Conservation (phyloP, 2,329 filamentous ascomycete genomes). For the Venturia oleaginea region DNA sequence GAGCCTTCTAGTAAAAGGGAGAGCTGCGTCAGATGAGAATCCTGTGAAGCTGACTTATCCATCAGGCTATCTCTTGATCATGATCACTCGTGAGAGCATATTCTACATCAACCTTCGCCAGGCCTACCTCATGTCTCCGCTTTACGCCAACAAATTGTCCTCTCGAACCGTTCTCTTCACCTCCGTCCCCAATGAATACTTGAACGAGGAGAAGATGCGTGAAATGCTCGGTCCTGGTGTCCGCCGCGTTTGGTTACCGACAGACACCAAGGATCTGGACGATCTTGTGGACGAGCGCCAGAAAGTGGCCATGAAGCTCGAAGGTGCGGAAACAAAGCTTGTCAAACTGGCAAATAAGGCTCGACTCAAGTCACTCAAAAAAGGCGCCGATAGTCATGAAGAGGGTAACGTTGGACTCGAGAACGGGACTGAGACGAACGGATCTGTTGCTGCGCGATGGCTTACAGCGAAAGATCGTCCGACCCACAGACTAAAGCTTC, state of each 20-base stretch:
- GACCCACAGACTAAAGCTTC: constrained; percentile 31
- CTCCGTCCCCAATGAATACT: constrained; percentile 33
- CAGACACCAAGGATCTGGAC: constrained; percentile 36
- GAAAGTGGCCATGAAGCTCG: constrained; percentile 33
- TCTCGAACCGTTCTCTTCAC: constrained; percentile 40
- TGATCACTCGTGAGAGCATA: constrained; percentile 38
- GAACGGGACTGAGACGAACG: not conserved
- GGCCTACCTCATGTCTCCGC: constrained; percentile 37
- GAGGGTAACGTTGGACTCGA: constrained; percentile 16
- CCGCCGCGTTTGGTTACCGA: constrained; percentile 38
- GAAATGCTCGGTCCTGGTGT: constrained; percentile 30
- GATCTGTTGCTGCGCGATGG: constrained; percentile 41
- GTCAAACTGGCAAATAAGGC: constrained; percentile 53
- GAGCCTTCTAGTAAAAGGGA: no score
- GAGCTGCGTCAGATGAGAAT: no score
- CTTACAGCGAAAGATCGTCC: constrained; percentile 31
- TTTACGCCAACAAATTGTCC: constrained; percentile 36
- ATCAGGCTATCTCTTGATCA: constrained; percentile 29
- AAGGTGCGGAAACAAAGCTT: constrained; percentile 36
- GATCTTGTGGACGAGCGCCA: constrained; percentile 36
- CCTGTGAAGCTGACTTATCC: constrained; percentile 1
- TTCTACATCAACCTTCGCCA: constrained; percentile 40
- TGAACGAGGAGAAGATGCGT: constrained; percentile 31
- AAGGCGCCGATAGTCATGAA: constrained; percentile 32
- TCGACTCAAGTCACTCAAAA: constrained; percentile 58